phyloP scores from a whole-genome alignment of 495 filamentous ascomycete species.

The Peziza echinospora region DNA sequence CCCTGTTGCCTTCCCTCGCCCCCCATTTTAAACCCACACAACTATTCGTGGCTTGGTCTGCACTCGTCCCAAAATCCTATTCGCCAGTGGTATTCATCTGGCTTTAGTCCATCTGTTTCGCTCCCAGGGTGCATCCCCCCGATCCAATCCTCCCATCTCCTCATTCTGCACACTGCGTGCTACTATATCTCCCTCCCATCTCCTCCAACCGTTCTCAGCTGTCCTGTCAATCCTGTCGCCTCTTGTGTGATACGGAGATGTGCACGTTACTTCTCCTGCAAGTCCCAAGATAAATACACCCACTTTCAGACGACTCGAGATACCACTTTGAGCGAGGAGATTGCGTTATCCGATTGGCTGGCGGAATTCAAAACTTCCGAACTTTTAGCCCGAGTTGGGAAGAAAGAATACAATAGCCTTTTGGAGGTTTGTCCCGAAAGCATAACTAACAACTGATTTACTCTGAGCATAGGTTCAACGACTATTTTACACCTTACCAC shows the following conservation, averaged over 20 bases:
- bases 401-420: neutral
- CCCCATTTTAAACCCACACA: neutral
- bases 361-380: neutral
- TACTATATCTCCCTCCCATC: neutral
- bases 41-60: neutral
- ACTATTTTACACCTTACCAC: neutral
- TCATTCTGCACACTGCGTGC: neutral
- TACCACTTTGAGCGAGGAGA: neutral
- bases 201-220: neutral
- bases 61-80: too few relatives aligned
- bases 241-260: neutral
- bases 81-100: neutral
- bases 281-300: neutral
- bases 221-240: neutral
- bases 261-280: neutral
- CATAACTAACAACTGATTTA: neutral
- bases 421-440: neutral
- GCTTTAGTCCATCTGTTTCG: neutral
- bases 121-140: neutral
- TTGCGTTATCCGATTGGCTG: neutral
- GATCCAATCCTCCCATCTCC: neutral
- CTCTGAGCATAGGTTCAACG: neutral
- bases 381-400: neutral
- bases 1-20: neutral
- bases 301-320: neutral